These are phyloP conservation scores for Paramecium pentaurelia DNA, from an alignment of 73 alveolate genomes.

Conservation along the genomic window DNA sequence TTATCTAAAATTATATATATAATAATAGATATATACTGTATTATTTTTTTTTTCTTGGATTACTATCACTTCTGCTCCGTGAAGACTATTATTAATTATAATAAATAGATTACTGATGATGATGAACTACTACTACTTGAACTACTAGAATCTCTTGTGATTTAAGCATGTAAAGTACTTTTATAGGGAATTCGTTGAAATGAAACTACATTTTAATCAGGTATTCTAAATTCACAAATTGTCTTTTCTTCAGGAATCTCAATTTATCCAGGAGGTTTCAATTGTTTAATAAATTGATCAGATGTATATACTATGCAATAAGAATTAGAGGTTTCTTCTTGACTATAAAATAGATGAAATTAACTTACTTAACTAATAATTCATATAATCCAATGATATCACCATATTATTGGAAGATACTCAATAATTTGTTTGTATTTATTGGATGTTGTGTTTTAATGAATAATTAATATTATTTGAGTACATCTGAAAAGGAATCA, in stretches of 20 bases:
- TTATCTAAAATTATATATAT: neutral
- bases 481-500: neutral
- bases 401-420: neutral
- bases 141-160: neutral
- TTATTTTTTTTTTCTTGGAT: neutral
- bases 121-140: constrained; percentile 10
- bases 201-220: neutral
- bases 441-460: neutral
- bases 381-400: constrained; percentile 5
- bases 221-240: neutral
- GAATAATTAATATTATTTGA: neutral
- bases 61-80: neutral
- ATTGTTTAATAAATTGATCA: neutral
- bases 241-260: neutral
- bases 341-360: neutral
- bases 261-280: neutral
- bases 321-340: neutral
- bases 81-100: neutral
- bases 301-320: neutral
- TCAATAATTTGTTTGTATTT: neutral
- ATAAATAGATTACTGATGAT: neutral
- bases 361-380: neutral
- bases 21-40: neutral
- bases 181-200: neutral
- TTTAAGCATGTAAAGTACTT: neutral